A percentile compares a stretch with the other conserved stretches of the same genome.
phyloP scores from a whole-genome alignment of 768 basidiomycete species.

The Thelephora aurantiotincta region DNA sequence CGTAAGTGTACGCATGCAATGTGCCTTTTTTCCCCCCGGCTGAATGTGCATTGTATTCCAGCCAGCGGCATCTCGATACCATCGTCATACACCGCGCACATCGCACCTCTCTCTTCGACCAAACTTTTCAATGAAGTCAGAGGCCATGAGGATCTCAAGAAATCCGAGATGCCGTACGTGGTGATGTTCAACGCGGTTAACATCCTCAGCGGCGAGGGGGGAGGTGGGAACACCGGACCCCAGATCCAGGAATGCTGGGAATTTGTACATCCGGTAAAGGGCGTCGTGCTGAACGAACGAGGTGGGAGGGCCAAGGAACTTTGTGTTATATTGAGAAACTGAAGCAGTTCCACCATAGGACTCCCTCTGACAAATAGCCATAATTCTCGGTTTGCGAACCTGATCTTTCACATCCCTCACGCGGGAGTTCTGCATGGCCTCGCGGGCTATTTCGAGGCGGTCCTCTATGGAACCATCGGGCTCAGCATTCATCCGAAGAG shows the following conservation, averaged over 20 bases:
- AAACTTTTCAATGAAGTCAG: constrained; percentile 82
- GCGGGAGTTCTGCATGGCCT: constrained; percentile 89
- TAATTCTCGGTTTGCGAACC: constrained; percentile 76
- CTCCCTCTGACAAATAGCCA: constrained; percentile 92
- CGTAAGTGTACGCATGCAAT: constrained; percentile 30
- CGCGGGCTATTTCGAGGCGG: constrained; percentile 94
- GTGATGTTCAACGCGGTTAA: constrained; percentile 97
- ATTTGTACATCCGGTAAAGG: constrained; percentile 85
- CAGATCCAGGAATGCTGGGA: constrained; percentile 94
- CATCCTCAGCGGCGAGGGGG: constrained; percentile 67
- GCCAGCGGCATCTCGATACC: constrained; percentile 94
- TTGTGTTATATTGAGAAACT: neutral
- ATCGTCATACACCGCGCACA: constrained; percentile 86
- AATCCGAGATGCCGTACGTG: constrained; percentile 90
- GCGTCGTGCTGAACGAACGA: constrained; percentile 56
- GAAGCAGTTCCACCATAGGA: constrained; percentile 28
- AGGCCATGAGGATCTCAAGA: constrained; percentile 48
- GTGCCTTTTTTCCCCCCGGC: neutral
- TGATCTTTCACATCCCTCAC: constrained; percentile 88
- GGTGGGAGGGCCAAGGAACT: constrained; percentile 28
- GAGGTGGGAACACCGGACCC: constrained; percentile 47
- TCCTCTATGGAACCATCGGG: constrained; percentile 80
- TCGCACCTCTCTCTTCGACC: constrained; percentile 89
- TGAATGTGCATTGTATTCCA: constrained; percentile 17
- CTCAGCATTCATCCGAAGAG: constrained; percentile 89